phyloP scores from a whole-genome alignment of 192 early-diverging fungal species.

The Coemansia sp. region DNA sequence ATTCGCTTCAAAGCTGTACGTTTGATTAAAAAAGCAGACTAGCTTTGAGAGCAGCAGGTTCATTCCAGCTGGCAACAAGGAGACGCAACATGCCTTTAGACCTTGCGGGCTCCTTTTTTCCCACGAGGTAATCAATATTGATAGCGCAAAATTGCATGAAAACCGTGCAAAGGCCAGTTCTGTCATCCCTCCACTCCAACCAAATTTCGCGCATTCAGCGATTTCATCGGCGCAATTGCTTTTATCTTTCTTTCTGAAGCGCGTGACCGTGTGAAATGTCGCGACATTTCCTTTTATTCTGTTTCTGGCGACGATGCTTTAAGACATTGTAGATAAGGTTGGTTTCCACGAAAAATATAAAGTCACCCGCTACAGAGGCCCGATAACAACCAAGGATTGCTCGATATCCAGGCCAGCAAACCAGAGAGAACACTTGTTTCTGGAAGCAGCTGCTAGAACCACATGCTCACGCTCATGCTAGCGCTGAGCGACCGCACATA shows the following conservation, averaged over 20 bases:
- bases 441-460: slow-evolving; percentile 63
- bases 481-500: slow-evolving; percentile 72
- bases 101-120: too few relatives aligned
- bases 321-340: neutral
- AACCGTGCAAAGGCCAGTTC: too few relatives aligned
- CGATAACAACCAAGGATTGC: too few relatives aligned
- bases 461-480: slow-evolving; percentile 87
- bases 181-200: too few relatives aligned
- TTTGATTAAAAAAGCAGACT: neutral
- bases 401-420: too few relatives aligned
- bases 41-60: too few relatives aligned
- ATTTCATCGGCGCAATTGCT: too few relatives aligned
- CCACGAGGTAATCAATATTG: too few relatives aligned
- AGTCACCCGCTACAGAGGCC: neutral
- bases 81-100: too few relatives aligned
- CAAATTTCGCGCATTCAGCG: too few relatives aligned
- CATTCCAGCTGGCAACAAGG: too few relatives aligned
- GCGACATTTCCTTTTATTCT: neutral
- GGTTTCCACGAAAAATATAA: neutral
- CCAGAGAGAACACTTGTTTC: neutral
- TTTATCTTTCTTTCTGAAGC: neutral
- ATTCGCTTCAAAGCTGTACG: neutral
- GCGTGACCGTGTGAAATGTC: slow-evolving; percentile 1
- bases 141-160: too few relatives aligned
- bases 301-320: neutral